Conservation (phyloP, 345 rosid species). For the Citrus trifoliata region DNA sequence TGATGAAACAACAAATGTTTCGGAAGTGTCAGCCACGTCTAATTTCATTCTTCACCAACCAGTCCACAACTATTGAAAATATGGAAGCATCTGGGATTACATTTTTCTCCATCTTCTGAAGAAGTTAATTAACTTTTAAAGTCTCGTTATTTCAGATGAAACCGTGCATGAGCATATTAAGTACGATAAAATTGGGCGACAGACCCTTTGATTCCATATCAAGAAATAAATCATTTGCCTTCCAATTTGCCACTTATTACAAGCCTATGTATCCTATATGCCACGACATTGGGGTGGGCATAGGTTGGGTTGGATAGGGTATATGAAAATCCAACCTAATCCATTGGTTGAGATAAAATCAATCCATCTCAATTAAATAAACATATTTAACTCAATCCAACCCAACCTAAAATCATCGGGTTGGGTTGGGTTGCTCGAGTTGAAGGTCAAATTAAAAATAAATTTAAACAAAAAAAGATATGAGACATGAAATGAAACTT, state of each 20-base stretch:
- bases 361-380: no score
- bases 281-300: neutral
- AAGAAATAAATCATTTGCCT: neutral
- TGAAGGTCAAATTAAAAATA: no score
- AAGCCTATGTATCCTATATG: neutral
- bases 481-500: no score
- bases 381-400: no score
- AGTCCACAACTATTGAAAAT: neutral
- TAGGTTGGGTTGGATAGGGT: no score
- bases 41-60: neutral
- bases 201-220: neutral
- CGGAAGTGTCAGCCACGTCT: neutral
- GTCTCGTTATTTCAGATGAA: neutral
- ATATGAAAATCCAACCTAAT: no score
- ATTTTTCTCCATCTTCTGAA: neutral
- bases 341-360: no score
- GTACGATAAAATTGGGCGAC: no score
- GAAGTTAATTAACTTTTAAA: neutral
- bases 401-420: rapidly evolving
- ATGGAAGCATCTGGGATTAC: neutral
- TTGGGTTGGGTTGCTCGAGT: no score
- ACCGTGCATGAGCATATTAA: neutral
- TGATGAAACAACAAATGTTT: no score
- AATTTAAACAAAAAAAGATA: no score
- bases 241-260: neutral